Conservation (phyloP, 257 asterid genomes). For the Striga asiatica region DNA sequence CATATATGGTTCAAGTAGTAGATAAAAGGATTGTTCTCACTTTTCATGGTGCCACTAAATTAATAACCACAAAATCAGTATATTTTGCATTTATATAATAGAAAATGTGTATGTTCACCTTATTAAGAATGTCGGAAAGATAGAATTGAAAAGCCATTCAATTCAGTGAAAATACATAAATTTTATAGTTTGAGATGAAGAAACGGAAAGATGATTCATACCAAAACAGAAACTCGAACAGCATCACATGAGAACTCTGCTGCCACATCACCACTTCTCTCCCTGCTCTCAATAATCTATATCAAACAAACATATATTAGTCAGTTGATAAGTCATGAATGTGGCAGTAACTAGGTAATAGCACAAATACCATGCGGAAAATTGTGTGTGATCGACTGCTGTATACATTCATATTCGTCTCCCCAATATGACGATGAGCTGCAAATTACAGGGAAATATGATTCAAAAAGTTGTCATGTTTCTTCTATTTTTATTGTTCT, state of each 20-base stretch:
- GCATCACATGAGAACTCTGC: slow-evolving; percentile 80
- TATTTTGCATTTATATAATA: background rate
- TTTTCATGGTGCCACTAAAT: background rate
- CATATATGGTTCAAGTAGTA: background rate
- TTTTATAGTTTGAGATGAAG: background rate
- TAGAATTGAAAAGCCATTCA: background rate
- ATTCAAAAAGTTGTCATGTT: slow-evolving; percentile 5
- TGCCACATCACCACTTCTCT: slow-evolving; percentile 48
- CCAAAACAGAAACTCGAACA: slow-evolving; percentile 97
- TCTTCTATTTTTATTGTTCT: too few species aligned
- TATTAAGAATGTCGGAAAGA: background rate
- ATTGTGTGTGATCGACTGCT: slow-evolving; percentile 97
- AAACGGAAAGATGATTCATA: slow-evolving; percentile 23
- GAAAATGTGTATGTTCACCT: background rate
- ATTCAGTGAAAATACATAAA: background rate
- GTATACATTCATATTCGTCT: slow-evolving; percentile 89
- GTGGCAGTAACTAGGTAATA: slow-evolving; percentile 7
- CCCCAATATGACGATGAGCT: slow-evolving; percentile 98
- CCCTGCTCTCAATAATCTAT: slow-evolving; percentile 93
- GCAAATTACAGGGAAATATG: slow-evolving; percentile 15
- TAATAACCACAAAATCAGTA: background rate
- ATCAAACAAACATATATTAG: slow-evolving; percentile 17
- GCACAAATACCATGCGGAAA: slow-evolving; percentile 75
- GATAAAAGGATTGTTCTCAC: background rate
- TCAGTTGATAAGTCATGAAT: slow-evolving; percentile 1